phyloP scores from a whole-genome alignment of 1,284 basidiomycete genomes.

The Irpex lacteus region DNA sequence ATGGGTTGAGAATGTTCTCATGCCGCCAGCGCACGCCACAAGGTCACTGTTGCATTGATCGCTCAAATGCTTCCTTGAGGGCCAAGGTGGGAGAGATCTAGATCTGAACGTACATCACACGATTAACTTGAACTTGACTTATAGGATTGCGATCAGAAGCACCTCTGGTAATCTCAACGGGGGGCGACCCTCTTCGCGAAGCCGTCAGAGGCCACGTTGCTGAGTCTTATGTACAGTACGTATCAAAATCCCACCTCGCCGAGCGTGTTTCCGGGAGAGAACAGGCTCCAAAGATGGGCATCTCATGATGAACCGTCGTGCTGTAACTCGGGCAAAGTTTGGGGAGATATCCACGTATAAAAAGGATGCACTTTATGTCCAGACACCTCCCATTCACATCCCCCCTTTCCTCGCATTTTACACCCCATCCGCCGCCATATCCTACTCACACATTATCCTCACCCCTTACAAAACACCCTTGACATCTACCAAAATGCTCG shows the following conservation, averaged over 20 bases:
- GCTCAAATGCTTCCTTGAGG: background rate
- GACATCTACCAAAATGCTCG: slow-evolving; percentile 26
- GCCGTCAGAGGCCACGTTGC: slow-evolving; percentile 6
- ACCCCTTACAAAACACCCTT: slow-evolving; percentile 2
- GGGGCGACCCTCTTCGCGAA: background rate
- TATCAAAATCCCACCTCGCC: background rate
- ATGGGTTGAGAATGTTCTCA: slow-evolving; percentile 3
- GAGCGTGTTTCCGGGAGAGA: background rate
- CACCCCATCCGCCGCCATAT: background rate
- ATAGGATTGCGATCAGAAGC: slow-evolving; percentile 2
- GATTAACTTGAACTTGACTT: background rate
- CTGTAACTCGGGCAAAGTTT: background rate
- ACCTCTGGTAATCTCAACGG: too few species aligned
- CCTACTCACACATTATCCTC: background rate
- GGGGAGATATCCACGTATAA: background rate
- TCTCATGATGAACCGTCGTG: background rate
- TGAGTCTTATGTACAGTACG: background rate
- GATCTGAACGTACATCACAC: background rate
- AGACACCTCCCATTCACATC: background rate
- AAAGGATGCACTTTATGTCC: background rate
- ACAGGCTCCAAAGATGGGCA: background rate
- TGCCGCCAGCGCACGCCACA: slow-evolving; percentile 5
- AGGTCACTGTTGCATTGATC: slow-evolving; percentile 1
- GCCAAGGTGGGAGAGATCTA: background rate
- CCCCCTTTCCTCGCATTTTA: background rate